Conservation (phyloP, 352 stramenopile species). For the Ochromonadaceae sp. region DNA sequence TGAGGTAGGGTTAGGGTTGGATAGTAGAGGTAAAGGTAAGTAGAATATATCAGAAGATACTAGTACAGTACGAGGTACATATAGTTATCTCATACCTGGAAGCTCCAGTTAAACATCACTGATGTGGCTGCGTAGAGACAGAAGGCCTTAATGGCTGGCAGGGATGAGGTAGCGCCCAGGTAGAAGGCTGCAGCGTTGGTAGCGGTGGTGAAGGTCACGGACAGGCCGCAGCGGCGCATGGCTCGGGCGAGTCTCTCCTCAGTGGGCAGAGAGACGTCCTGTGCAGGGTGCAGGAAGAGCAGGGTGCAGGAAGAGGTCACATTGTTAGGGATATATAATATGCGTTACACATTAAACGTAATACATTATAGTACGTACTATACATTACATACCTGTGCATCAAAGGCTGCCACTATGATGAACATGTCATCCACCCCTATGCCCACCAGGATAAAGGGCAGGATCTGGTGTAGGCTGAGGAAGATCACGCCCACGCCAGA, state of each 20-base stretch:
- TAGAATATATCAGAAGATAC: no score
- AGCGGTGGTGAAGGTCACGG: conserved; percentile 27
- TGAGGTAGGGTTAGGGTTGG: no score
- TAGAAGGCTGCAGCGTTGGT: conserved; percentile 29
- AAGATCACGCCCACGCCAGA: conserved; percentile 23
- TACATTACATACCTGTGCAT: conserved; percentile 18
- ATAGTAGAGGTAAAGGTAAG: no score
- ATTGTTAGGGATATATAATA: no score
- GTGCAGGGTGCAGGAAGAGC: background rate
- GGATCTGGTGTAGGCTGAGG: conserved; percentile 25
- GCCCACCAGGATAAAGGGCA: conserved; percentile 31
- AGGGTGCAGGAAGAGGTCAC: background rate
- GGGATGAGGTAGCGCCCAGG: conserved; percentile 17
- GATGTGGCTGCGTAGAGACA: conserved; percentile 24
- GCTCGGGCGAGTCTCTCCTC: no score
- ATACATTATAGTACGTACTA: background rate
- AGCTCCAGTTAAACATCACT: conserved; percentile 31
- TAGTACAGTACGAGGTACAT: no score
- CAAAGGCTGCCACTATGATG: conserved; percentile 18
- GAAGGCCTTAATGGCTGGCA: conserved; percentile 29
- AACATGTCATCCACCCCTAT: conserved; percentile 31
- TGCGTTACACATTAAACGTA: background rate
- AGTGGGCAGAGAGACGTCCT: conserved; percentile 3
- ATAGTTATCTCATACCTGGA: no score
- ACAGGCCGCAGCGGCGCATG: conserved; percentile 23